phyloP scores from a whole-genome alignment of 1,284 basidiomycete species.

The Meripilus lineatus region DNA sequence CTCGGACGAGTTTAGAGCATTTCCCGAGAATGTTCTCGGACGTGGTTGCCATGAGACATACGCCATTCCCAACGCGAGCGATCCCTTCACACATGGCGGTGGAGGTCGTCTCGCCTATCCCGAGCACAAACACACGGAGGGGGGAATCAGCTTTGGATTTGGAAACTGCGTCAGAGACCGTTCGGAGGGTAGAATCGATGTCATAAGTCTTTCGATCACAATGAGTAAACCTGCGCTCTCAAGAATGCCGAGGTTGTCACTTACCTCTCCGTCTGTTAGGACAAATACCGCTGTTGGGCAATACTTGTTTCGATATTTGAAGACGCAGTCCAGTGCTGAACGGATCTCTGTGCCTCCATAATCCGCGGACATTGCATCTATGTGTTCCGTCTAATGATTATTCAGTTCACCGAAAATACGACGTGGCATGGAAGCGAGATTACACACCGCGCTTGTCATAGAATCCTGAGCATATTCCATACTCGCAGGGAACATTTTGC shows the following conservation, averaged over 20 bases:
- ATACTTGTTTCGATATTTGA: constrained; percentile 25
- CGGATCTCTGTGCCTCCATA: constrained; percentile 45
- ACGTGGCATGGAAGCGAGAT: neutral
- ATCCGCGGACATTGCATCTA: constrained; percentile 36
- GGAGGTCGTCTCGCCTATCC: constrained; percentile 47
- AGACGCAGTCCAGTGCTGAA: constrained; percentile 31
- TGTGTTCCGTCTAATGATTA: constrained; percentile 20
- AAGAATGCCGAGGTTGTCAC: neutral
- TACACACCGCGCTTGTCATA: constrained; percentile 36
- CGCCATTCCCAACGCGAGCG: constrained; percentile 45
- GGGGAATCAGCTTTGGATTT: constrained; percentile 18
- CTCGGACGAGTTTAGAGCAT: constrained; percentile 44
- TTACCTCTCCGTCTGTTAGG: constrained; percentile 23
- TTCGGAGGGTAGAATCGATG: neutral
- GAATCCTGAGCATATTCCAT: constrained; percentile 26
- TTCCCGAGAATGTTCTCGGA: constrained; percentile 42
- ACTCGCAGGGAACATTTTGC: constrained; percentile 35
- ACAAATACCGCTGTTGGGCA: constrained; percentile 45
- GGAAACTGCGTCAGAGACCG: constrained; percentile 8
- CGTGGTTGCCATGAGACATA: constrained; percentile 38
- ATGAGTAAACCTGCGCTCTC: neutral
- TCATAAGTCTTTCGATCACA: constrained; percentile 3
- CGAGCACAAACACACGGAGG: constrained; percentile 48
- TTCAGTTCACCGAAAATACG: neutral
- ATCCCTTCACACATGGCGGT: constrained; percentile 46